Evolutionary conservation across 352 stramenopile genomes (phyloP).

Genomic region (Pseudoperonospora humuli): DNA sequence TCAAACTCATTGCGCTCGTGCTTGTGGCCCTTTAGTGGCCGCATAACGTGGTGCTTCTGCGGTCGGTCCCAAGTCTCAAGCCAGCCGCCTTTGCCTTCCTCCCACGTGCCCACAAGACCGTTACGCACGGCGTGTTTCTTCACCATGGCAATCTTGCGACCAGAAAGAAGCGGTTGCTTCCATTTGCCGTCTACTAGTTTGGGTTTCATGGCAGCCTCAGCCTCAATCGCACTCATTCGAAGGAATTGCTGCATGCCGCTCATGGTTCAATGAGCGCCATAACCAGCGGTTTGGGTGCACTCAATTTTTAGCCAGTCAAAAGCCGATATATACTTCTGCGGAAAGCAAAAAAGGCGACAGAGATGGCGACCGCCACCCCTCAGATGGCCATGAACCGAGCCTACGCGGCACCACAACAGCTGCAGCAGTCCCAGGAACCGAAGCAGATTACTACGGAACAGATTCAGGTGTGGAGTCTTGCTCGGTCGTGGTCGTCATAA

Average conservation of each 20-base stretch:
- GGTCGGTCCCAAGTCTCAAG: conserved; percentile 64
- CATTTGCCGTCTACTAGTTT: conserved; percentile 75
- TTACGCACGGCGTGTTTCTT: conserved; percentile 77
- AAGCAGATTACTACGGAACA: conserved; percentile 78
- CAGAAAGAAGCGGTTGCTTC: conserved; percentile 74
- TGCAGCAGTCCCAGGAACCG: conserved; percentile 25
- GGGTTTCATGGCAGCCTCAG: conserved; percentile 73
- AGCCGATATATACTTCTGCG: conserved; percentile 2
- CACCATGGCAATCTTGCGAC: conserved; percentile 71
- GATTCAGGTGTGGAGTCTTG: conserved; percentile 83
- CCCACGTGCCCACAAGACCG: conserved; percentile 66
- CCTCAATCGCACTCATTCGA: conserved; percentile 59
- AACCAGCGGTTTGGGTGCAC: conserved; percentile 16
- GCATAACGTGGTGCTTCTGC: conserved; percentile 85
- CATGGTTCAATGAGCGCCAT: conserved; percentile 6
- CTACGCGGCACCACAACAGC: conserved; percentile 17
- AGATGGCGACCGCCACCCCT: conserved; percentile 17
- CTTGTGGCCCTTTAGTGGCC: conserved; percentile 68
- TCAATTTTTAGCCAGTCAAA: conserved; percentile 26
- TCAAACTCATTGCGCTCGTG: conserved; percentile 82
- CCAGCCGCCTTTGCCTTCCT: conserved; percentile 74
- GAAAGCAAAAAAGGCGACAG: conserved; percentile 7
- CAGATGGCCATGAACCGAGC: conserved; percentile 32
- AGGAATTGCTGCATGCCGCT: conserved; percentile 64
- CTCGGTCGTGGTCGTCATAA: no score